Base-by-base conservation (phyloP, 2,329 filamentous ascomycete genomes). In the Chaetomiaceae sp. region DNA sequence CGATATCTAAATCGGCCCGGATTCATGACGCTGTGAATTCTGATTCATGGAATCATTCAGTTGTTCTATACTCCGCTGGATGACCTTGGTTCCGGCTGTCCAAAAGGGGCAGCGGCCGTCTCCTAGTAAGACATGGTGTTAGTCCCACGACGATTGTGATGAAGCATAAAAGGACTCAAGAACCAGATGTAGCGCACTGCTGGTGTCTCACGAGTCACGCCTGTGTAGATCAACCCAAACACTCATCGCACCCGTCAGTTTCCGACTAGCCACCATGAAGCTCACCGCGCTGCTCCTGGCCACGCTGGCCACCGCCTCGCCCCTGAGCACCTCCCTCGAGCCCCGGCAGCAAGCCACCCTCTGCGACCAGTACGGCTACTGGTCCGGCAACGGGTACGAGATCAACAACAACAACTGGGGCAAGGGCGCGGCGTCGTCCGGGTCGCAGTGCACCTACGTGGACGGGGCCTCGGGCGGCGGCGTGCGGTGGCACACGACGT, bases 321-420 rank as follows among this genome's bases (percentile, higher is more conserved):
- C 47, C 17, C 47, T 50, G 38, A 9, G 25, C 25, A 27, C 33
- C 4, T 31, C 22, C 2, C 31, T 53, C 3, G 29, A 47, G 9
- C 11, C 9, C 9, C 46, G 52, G 15, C 46, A 54, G 14, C 9
- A 25, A 27, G 40, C 40, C 4, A 53, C 54, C 23, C 62, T 68
- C 37, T 65, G 66, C 54, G 61, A 60, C 12, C 65, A 65, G 51
- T 69, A 66, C 51, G 61, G 51, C 43, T 69, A 68, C 59, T 64
- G 65, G 61, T 61, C 63, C 15, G 58, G 58, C 49, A 61, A 65
- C 52, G 65, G 66, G 3, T 69, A 68, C 53, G 63, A 68, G 51
- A 44, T 68, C 8, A 61, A 73, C 64, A 76, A 76, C 62, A 71
- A 76, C 63, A 69, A 73, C 51, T 77, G 74, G 74, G 73, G 73